Evolutionary conservation across 495 filamentous ascomycete genomes (phyloP).

Genomic region (Hypoxylon lenormandii): DNA sequence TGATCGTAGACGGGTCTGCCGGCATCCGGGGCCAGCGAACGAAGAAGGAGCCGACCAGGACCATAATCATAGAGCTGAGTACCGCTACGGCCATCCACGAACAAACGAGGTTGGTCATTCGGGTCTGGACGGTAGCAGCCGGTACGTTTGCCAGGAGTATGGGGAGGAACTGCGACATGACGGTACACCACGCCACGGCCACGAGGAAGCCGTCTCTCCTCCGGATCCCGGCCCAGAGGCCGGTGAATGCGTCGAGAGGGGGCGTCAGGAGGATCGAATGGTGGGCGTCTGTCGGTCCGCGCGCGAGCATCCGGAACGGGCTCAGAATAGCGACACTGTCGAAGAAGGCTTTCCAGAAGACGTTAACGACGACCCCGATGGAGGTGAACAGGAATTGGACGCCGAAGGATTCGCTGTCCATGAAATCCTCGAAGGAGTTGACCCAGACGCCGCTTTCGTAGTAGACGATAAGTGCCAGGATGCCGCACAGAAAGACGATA

Average conservation of each 20-base stretch:
- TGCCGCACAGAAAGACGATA: constrained; percentile 43
- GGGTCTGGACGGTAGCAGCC: constrained; percentile 50
- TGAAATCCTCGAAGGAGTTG: constrained; percentile 47
- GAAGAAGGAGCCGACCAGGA: constrained; percentile 46
- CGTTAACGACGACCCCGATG: constrained; percentile 50
- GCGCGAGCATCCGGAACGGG: constrained; percentile 47
- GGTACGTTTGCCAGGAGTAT: constrained; percentile 53
- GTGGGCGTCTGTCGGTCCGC: constrained; percentile 33
- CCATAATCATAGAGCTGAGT: constrained; percentile 42
- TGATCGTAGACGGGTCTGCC: constrained; percentile 51
- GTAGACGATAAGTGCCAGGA: constrained; percentile 51
- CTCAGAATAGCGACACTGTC: constrained; percentile 51
- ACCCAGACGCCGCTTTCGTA: constrained; percentile 48
- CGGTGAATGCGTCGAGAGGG: constrained; percentile 52
- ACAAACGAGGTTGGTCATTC: constrained; percentile 44
- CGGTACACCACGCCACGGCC: constrained; percentile 40
- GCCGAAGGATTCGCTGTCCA: constrained; percentile 53
- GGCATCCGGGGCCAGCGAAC: constrained; percentile 54
- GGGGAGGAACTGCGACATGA: constrained; percentile 52
- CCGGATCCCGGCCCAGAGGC: constrained; percentile 44
- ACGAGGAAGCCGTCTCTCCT: constrained; percentile 44
- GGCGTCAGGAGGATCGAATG: constrained; percentile 48
- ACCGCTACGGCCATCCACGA: constrained; percentile 39
- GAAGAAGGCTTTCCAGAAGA: constrained; percentile 54
- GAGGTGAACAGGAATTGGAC: constrained; percentile 53